Evolutionary conservation across 2,329 filamentous ascomycete species (phyloP).

Genomic region (Colletotrichum sp.): DNA sequence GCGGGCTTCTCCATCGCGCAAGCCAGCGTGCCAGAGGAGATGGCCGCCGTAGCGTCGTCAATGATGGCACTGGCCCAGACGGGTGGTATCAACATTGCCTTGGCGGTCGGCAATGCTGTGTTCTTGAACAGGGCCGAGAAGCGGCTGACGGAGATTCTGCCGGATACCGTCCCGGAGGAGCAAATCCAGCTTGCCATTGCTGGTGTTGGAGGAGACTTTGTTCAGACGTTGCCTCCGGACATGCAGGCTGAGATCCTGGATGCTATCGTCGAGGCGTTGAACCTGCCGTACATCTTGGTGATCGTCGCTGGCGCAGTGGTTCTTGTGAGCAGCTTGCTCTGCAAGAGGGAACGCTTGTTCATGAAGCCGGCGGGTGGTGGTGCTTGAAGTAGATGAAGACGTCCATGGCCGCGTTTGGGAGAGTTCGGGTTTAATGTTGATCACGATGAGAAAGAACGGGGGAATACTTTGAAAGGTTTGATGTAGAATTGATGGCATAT

Average conservation of each 20-base stretch:
- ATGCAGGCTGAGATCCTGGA: slow-evolving; percentile 24
- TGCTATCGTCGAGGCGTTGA: slow-evolving; percentile 28
- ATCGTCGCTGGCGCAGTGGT: slow-evolving; percentile 43
- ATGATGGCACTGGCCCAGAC: slow-evolving; percentile 11
- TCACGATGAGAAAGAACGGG: not conserved
- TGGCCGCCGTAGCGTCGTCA: not conserved
- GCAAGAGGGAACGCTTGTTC: slow-evolving; percentile 18
- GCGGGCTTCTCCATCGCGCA: slow-evolving; percentile 30
- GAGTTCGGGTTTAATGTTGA: not conserved
- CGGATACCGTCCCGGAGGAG: slow-evolving; percentile 23
- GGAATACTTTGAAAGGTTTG: not conserved
- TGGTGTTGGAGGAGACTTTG: slow-evolving; percentile 15
- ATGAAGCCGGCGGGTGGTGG: not conserved
- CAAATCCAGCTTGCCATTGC: slow-evolving; percentile 28
- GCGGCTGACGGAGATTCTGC: slow-evolving; percentile 26
- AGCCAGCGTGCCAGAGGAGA: not conserved
- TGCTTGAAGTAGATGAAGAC: not conserved
- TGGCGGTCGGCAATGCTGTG: slow-evolving; percentile 23
- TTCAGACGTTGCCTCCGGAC: slow-evolving; percentile 11
- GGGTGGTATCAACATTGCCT: slow-evolving; percentile 15
- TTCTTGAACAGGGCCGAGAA: slow-evolving; percentile 35
- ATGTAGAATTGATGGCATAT: not conserved
- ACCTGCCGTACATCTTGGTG: slow-evolving; percentile 25
- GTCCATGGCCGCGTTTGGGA: not conserved
- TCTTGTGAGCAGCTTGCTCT: slow-evolving; percentile 22